phyloP scores from a whole-genome alignment of 371 early-diverging fungal species.

The Sporodiniella umbellata region DNA sequence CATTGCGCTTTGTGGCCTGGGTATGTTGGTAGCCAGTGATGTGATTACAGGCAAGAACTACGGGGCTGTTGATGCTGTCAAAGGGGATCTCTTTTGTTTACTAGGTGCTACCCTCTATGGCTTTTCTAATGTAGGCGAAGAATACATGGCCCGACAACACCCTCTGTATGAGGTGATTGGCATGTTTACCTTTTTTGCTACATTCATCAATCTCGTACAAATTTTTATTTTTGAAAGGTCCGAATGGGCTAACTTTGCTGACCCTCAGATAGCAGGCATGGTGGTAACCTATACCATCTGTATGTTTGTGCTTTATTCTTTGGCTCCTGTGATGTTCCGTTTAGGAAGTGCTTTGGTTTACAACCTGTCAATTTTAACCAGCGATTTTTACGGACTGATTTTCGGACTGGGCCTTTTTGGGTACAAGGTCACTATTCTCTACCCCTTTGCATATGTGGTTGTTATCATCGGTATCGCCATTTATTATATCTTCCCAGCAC shows the following conservation, averaged over 20 bases:
- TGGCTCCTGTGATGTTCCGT: slow-evolving; percentile 67
- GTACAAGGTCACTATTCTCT: slow-evolving; percentile 46
- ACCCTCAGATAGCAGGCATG: slow-evolving; percentile 30
- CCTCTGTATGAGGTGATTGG: slow-evolving; percentile 74
- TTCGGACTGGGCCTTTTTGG: slow-evolving; percentile 67
- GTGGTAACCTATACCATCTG: slow-evolving; percentile 57
- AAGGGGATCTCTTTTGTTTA: slow-evolving; percentile 68
- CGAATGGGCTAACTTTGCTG: slow-evolving; percentile 30
- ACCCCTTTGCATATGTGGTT: slow-evolving; percentile 62
- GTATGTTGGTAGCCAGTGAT: slow-evolving; percentile 59
- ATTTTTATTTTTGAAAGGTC: slow-evolving; percentile 59
- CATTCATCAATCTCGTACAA: slow-evolving; percentile 66
- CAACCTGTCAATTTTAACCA: slow-evolving; percentile 70
- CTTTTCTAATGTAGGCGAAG: slow-evolving; percentile 65
- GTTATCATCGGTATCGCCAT: slow-evolving; percentile 58
- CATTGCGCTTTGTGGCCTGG: slow-evolving; percentile 65
- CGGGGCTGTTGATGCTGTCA: slow-evolving; percentile 46
- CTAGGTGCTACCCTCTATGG: slow-evolving; percentile 72
- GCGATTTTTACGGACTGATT: slow-evolving; percentile 70
- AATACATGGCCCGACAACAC: slow-evolving; percentile 59
- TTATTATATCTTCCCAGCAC: slow-evolving; percentile 55
- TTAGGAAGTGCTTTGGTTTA: slow-evolving; percentile 68
- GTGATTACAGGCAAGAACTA: slow-evolving; percentile 45
- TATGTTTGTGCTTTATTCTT: slow-evolving; percentile 67
- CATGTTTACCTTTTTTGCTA: slow-evolving; percentile 66